These are phyloP conservation scores for Blastobotrys serpentis DNA, from an alignment of 1,139 yeast genomes.

Conservation along the genomic window DNA sequence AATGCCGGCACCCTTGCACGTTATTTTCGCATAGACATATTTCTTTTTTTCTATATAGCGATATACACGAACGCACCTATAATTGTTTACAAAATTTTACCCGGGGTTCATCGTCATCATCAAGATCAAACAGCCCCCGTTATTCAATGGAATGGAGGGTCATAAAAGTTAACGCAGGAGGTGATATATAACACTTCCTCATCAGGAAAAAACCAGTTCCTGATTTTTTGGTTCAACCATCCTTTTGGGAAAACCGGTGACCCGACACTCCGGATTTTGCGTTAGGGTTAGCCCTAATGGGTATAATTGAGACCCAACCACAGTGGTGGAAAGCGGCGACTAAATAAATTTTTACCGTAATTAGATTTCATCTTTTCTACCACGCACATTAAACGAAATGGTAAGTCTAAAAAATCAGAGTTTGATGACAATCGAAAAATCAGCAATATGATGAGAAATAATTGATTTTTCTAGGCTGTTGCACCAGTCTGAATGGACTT, in stretches of 20 bases:
- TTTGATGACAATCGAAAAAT: not conserved
- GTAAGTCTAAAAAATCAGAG: not conserved
- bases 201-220: conserved; percentile 2
- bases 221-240: not conserved
- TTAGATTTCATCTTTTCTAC: not conserved
- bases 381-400: conserved; percentile 1
- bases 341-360: not conserved
- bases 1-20: not conserved
- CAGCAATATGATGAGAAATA: not conserved
- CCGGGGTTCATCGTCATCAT: too few relatives aligned
- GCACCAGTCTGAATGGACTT: conserved; percentile 11
- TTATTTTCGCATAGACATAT: not conserved
- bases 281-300: conserved; percentile 2
- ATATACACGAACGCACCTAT: not conserved
- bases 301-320: conserved; percentile 1
- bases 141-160: not conserved
- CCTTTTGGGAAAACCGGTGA: not conserved
- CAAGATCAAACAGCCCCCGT: conserved; percentile 1
- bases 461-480: conserved; percentile 5
- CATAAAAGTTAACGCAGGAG: not conserved
- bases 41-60: not conserved
- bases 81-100: too few relatives aligned
- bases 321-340: not conserved
- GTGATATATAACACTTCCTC: not conserved
- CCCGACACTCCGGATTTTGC: not conserved